Percentiles rank a stretch among this genome's conserved stretches.
phyloP scores from a whole-genome alignment of 2,329 filamentous ascomycete species.

The Botryotinia convoluta region DNA sequence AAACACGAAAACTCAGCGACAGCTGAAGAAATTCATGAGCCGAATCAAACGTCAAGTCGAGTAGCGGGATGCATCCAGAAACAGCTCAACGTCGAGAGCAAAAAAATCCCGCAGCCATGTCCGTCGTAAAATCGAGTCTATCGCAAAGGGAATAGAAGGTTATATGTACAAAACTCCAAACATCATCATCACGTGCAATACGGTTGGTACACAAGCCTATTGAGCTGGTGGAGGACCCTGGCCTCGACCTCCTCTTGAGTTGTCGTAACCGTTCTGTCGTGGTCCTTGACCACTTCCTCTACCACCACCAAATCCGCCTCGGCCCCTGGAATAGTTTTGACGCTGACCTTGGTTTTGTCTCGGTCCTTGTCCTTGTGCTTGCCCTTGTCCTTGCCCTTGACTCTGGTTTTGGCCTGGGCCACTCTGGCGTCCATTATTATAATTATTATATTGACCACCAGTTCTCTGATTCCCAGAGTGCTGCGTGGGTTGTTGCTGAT shows the following conservation, averaged over 20 bases:
- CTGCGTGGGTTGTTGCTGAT: constrained; percentile 33
- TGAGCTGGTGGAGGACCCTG: constrained; percentile 33
- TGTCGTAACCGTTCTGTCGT: constrained; percentile 35
- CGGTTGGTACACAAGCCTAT: constrained; percentile 27
- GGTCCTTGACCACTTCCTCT: constrained; percentile 32
- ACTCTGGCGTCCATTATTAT: constrained; percentile 35
- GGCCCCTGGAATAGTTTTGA: constrained; percentile 16
- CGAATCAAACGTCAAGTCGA: constrained; percentile 26
- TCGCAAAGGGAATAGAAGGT: constrained; percentile 33
- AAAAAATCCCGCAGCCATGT: constrained; percentile 26
- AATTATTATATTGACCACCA: constrained; percentile 25
- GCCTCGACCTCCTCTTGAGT: constrained; percentile 37
- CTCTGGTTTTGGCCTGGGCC: constrained; percentile 30
- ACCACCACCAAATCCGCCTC: constrained; percentile 29
- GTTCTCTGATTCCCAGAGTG: constrained; percentile 29
- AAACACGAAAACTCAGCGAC: constrained; percentile 33
- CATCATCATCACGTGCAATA: constrained; percentile 22
- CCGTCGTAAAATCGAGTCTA: constrained; percentile 32
- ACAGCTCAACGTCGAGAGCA: constrained; percentile 27
- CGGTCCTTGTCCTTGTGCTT: constrained; percentile 32
- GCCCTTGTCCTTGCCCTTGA: constrained; percentile 34
- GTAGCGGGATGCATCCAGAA: constrained; percentile 22
- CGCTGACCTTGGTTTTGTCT: constrained; percentile 27
- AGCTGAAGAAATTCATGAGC: constrained; percentile 26
- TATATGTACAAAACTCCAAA: constrained; percentile 39